Evolutionary conservation across 768 basidiomycete genomes (phyloP), one percentile per base, ranked within the genome.

Genomic region (Mycena olivaceomarginata): DNA sequence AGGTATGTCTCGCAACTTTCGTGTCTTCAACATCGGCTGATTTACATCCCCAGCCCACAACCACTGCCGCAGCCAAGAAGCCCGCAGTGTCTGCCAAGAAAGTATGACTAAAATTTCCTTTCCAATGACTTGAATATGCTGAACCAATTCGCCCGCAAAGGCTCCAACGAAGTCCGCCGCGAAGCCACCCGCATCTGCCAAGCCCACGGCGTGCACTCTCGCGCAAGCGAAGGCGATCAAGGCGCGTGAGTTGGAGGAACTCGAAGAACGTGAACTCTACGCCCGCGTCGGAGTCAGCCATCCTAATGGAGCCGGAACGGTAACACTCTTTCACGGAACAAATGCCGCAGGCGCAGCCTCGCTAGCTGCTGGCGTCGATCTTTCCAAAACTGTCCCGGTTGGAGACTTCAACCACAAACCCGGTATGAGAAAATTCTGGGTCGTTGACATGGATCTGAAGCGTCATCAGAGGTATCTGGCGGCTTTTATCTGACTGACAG

Each of bases 371-470:
- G 20, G 12, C 13, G 71, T 72, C 8, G 40, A 72, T 45, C 64
- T 72, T 16, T 56, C 63, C 39, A 66, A n/a, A 10, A 51, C 60
- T 5, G 31, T 25, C n/a, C 20, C 20, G 2, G 51, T 46, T 15
- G 71, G 71, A 37, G 71, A 72, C 22, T 72, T 72, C 40, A 65
- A 72, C 71, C 71, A 72, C 18, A 12, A 12, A 11, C 64, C 71
- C 20, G 71, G 71, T 72, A 37, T 5, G 63, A 43, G 4, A 2
- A 20, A 37, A 20, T 59, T 53, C 48, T 41, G 5, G 7, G 11
- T 51, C 37, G 31, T 72, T 25, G 43, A 45, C 43, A 15, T 45
- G 6, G 43, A 45, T 45, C 43, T 45, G 15, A 45, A 45, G 31
- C 10, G 11, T 9, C 20, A 11, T 39, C 72, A 73, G 72, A 73